Percentiles rank a stretch among this genome's conserved stretches.
These are phyloP conservation scores for Paecilomyces sp. DNA, from an alignment of 2,329 filamentous ascomycete species.

Conservation along the genomic window DNA sequence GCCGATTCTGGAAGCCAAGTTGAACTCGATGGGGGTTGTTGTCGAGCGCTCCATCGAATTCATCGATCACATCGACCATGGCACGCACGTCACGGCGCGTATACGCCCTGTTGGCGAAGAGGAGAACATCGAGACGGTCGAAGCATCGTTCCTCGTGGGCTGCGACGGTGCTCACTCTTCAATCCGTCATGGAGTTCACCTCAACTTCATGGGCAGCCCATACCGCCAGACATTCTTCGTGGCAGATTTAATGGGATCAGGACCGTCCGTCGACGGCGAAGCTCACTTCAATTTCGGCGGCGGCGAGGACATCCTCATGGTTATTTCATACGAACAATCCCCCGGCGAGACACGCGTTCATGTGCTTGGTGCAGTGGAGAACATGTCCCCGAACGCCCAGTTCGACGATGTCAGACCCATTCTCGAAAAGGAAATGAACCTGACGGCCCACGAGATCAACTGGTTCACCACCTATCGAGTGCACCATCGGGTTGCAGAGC, in stretches of 20 bases:
- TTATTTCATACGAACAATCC: conserved; percentile 20
- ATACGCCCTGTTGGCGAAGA: conserved; percentile 4
- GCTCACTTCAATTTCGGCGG: conserved; percentile 27
- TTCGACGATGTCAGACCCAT: conserved; percentile 23
- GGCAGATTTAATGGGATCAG: conserved; percentile 32
- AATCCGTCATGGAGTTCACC: conserved; percentile 35
- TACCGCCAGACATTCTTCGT: conserved; percentile 42
- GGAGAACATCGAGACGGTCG: conserved; percentile 19
- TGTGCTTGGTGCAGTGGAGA: conserved; percentile 19
- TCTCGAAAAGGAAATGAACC: conserved; percentile 12
- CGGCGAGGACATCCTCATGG: conserved; percentile 26
- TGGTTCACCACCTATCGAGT: conserved; percentile 41
- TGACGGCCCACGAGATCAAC: conserved; percentile 22
- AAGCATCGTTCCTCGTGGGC: conserved; percentile 40
- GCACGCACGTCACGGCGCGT: conserved; percentile 14
- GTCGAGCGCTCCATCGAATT: conserved; percentile 22
- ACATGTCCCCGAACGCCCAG: conserved; percentile 13
- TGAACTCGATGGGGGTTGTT: conserved; percentile 17
- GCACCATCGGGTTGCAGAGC: conserved; percentile 35
- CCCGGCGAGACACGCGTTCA: conserved; percentile 11
- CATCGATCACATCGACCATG: conserved; percentile 16
- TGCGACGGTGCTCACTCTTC: conserved; percentile 48
- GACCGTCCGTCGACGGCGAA: conserved; percentile 22
- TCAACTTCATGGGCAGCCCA: conserved; percentile 36
- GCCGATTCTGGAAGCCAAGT: conserved; percentile 16